Evolutionary conservation across 352 stramenopile species (phyloP).

Genomic region (Bremia lactucae): DNA sequence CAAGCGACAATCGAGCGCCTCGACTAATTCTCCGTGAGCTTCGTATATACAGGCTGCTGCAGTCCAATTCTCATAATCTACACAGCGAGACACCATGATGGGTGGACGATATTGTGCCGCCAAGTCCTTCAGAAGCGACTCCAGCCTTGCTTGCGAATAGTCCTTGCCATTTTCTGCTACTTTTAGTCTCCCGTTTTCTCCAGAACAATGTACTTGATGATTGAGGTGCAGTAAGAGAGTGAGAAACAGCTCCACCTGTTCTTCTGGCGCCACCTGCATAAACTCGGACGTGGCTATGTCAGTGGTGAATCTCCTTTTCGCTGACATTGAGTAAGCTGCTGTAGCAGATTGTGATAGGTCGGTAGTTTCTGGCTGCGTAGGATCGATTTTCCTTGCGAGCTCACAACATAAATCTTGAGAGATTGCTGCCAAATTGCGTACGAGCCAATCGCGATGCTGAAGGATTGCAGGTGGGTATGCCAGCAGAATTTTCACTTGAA

Average conservation of each 20-base stretch:
- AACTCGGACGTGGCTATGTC: conserved; percentile 41
- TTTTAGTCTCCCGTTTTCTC: background rate
- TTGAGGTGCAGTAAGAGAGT: conserved; percentile 60
- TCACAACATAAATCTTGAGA: conserved; percentile 21
- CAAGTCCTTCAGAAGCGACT: conserved; percentile 42
- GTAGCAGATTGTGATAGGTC: background rate
- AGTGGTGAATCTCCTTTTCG: conserved; percentile 8
- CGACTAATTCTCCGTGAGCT: conserved; percentile 65
- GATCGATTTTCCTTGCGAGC: conserved; percentile 40
- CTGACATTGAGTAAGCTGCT: conserved; percentile 1
- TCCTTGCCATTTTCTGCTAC: conserved; percentile 3
- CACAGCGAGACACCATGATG: conserved; percentile 62
- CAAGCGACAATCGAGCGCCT: conserved; percentile 75
- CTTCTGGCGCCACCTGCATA: conserved; percentile 27
- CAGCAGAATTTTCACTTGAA: conserved; percentile 49
- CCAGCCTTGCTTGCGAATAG: conserved; percentile 43
- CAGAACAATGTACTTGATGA: conserved; percentile 1
- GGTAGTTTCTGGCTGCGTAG: conserved; percentile 6
- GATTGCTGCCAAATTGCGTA: conserved; percentile 39
- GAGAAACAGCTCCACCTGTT: conserved; percentile 69
- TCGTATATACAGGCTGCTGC: conserved; percentile 70
- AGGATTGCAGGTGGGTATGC: conserved; percentile 34
- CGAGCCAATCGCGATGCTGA: conserved; percentile 62
- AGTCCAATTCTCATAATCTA: conserved; percentile 77
- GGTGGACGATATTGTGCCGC: conserved; percentile 61